These are phyloP conservation scores for Lathyrus tuberosus DNA, from an alignment of 306 rosid species.

Conservation along the genomic window DNA sequence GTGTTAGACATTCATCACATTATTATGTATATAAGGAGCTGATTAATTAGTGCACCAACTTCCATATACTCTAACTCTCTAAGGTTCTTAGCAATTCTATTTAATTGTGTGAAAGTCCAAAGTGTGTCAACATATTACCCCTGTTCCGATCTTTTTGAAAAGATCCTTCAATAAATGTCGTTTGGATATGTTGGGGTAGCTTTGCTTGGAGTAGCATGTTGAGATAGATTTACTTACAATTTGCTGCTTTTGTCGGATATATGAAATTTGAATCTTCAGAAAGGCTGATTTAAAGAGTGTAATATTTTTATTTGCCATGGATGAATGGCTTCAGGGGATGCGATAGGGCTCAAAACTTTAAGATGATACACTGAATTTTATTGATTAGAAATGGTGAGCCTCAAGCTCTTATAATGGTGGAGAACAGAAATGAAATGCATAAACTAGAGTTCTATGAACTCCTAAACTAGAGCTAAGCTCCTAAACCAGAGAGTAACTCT, in stretches of 20 bases:
- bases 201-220: conserved; percentile 24
- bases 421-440: no score
- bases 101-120: conserved; percentile 14
- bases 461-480: no score
- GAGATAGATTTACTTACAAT: conserved; percentile 10
- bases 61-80: background rate
- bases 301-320: background rate
- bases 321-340: no score
- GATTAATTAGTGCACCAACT: conserved; percentile 13
- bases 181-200: conserved; percentile 15
- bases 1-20: conserved; percentile 17
- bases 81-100: conserved; percentile 26
- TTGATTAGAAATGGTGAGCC: no score
- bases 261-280: conserved; percentile 2
- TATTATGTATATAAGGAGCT: conserved; percentile 6
- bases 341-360: no score
- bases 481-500: no score
- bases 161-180: background rate
- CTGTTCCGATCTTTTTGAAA: background rate
- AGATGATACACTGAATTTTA: no score
- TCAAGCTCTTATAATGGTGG: no score
- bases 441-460: no score
- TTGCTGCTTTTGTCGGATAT: conserved; percentile 18
- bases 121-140: background rate
- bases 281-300: conserved; percentile 2